phyloP scores from a whole-genome alignment of 345 rosid species.

The Lepidium aucheri region DNA sequence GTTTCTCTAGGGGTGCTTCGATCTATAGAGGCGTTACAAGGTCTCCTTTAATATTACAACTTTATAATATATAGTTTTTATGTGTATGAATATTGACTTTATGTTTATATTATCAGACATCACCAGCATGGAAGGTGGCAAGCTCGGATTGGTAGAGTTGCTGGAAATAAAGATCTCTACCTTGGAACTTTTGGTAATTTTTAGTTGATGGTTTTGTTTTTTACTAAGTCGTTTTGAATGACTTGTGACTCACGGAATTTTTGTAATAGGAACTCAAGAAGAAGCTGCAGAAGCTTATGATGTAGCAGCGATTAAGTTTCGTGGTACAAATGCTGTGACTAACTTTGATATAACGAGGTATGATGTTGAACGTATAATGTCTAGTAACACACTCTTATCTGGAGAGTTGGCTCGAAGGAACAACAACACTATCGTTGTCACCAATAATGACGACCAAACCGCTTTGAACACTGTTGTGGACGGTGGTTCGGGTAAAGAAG shows the following conservation, averaged over 20 bases:
- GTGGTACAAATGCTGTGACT: slow-evolving; percentile 87
- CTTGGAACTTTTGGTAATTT: slow-evolving; percentile 88
- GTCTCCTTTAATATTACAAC: slow-evolving; percentile 11
- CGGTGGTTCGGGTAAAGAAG: slow-evolving; percentile 42
- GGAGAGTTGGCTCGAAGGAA: slow-evolving; percentile 68
- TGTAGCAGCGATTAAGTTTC: slow-evolving; percentile 85
- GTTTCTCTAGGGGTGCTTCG: slow-evolving; percentile 98
- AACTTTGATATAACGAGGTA: slow-evolving; percentile 81
- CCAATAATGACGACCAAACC: slow-evolving; percentile 29
- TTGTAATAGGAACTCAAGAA: slow-evolving; percentile 79
- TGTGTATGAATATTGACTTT: not conserved
- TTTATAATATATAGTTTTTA: not conserved
- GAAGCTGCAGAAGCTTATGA: slow-evolving; percentile 99
- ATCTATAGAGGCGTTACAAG: slow-evolving; percentile 99
- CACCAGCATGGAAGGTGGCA: slow-evolving; percentile 99
- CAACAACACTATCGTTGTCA: slow-evolving; percentile 28
- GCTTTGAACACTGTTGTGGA: slow-evolving; percentile 42
- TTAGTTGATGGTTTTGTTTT: not conserved
- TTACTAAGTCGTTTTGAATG: not conserved
- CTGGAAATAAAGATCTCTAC: slow-evolving; percentile 96
- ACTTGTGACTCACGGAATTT: not conserved
- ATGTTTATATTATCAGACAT: slow-evolving; percentile 35
- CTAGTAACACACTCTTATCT: slow-evolving; percentile 69
- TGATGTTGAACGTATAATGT: slow-evolving; percentile 76
- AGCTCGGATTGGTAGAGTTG: slow-evolving; percentile 97